A percentile compares a stretch with the other conserved stretches of the same genome.
Conservation (phyloP, 2,329 filamentous ascomycete species). For the Chaetomiaceae sp. region DNA sequence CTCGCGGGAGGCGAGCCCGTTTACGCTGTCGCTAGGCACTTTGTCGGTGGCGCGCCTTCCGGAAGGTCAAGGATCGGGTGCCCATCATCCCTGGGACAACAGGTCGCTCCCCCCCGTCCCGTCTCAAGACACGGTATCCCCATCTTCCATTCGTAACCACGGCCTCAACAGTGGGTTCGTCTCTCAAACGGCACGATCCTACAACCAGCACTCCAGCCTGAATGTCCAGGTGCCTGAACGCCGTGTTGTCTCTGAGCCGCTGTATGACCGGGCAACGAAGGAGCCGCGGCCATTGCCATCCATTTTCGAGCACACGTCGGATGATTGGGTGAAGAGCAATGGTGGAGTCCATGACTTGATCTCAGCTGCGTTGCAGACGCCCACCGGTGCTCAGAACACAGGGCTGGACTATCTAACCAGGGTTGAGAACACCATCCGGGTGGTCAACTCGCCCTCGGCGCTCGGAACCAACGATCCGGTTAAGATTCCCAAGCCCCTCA, state of each 20-base stretch:
- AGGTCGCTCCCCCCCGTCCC: slow-evolving; percentile 47
- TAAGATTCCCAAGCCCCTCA: slow-evolving; percentile 34
- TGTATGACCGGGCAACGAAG: slow-evolving; percentile 36
- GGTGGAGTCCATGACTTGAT: slow-evolving; percentile 38
- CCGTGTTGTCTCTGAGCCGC: slow-evolving; percentile 47
- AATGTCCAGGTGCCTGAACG: slow-evolving; percentile 30
- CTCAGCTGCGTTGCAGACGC: slow-evolving; percentile 37
- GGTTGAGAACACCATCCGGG: slow-evolving; percentile 47
- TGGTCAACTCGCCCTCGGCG: slow-evolving; percentile 45
- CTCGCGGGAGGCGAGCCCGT: slow-evolving; percentile 35
- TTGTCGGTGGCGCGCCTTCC: slow-evolving; percentile 14
- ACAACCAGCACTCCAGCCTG: slow-evolving; percentile 16
- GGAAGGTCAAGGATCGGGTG: slow-evolving; percentile 7
- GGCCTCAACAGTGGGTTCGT: slow-evolving; percentile 13
- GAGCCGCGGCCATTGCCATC: slow-evolving; percentile 40
- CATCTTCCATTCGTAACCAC: slow-evolving; percentile 14
- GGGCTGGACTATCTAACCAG: slow-evolving; percentile 41
- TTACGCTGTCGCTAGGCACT: slow-evolving; percentile 37
- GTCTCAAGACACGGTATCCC: slow-evolving; percentile 29
- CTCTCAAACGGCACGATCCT: slow-evolving; percentile 21
- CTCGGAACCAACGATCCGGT: slow-evolving; percentile 29
- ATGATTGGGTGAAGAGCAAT: slow-evolving; percentile 20
- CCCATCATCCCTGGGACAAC: slow-evolving; percentile 35
- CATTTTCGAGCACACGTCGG: slow-evolving; percentile 40
- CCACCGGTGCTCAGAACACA: slow-evolving; percentile 26